These are phyloP conservation scores for Fusarium oxysporum DNA, from an alignment of 2,329 filamentous ascomycete species.

Conservation along the genomic window DNA sequence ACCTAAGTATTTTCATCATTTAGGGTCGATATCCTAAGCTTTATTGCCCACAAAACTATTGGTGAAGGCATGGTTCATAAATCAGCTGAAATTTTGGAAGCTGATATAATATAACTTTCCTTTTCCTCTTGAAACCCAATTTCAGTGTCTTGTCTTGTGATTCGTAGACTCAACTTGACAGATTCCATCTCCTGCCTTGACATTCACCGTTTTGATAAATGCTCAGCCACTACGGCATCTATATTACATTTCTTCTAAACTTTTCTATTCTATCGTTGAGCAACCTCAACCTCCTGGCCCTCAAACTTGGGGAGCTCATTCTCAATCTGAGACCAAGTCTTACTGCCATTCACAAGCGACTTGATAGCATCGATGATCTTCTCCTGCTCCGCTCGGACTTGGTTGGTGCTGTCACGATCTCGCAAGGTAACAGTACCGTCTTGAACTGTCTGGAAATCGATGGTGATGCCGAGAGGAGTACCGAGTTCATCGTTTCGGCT, in stretches of 20 bases:
- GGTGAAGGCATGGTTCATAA: not conserved
- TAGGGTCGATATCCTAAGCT: too few relatives aligned
- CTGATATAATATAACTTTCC: slow-evolving; percentile 8
- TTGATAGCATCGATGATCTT: slow-evolving; percentile 82
- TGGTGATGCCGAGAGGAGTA: slow-evolving; percentile 91
- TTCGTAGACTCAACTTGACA: slow-evolving; percentile 20
- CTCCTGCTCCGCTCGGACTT: slow-evolving; percentile 86
- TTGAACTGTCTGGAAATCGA: slow-evolving; percentile 95
- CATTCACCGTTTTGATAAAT: slow-evolving; percentile 1
- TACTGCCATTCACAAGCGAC: slow-evolving; percentile 60
- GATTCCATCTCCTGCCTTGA: slow-evolving; percentile 22
- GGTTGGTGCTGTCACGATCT: slow-evolving; percentile 90
- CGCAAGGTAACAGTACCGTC: slow-evolving; percentile 88
- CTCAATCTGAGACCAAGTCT: slow-evolving; percentile 76
- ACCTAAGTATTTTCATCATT: too few relatives aligned
- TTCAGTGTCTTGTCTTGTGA: slow-evolving; percentile 23
- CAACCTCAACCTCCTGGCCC: slow-evolving; percentile 72
- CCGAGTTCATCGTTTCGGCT: slow-evolving; percentile 95
- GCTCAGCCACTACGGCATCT: slow-evolving; percentile 22
- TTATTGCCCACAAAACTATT: not conserved
- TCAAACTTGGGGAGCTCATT: slow-evolving; percentile 86
- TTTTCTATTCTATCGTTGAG: slow-evolving; percentile 46
- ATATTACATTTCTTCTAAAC: slow-evolving; percentile 38
- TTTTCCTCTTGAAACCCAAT: slow-evolving; percentile 4
- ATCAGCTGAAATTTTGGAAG: not conserved